Evolutionary conservation across 768 basidiomycete species (phyloP), one percentile per base, ranked within the genome.

Genomic region (Rhizopogon rudus): DNA sequence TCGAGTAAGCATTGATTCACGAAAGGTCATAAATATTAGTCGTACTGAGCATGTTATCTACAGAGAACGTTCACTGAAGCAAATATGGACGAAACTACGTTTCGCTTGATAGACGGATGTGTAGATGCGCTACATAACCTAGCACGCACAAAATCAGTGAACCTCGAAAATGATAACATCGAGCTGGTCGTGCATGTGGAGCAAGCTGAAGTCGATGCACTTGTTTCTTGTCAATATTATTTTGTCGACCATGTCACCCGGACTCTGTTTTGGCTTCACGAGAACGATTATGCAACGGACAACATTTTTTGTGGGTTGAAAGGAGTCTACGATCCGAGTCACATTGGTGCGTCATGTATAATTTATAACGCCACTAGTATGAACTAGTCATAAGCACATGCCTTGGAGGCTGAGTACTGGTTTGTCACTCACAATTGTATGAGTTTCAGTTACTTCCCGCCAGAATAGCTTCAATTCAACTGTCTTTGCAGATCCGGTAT

Each of bases 351-450:
- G 53, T 52, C 9, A 28, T 10, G 37, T n/a, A 2, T 13, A 13
- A 31, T 12, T 29, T n/a, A n/a, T 39, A 8, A 31, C 5, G 2
- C 35, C 1, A n/a, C 25, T 6, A 33, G 17, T 40, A 20, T 33
- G 7, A 42, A 22, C 49, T 16, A 5, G 28, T n/a, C 5, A 33
- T 16, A 31, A 55, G 54, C 37, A 16, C 28, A 55, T 41, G 29
- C 40, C 25, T 8, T 55, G 29, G 39, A 41, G 37, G 29, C 54
- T n/a, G 46, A 55, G 48, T 55, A 51, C 33, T 55, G 54, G 54
- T 55, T 9, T 49, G 33, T 49, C 14, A 16, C 14, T 14, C 14
- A 2, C 14, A 10, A 37, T 49, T 49, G 46, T 49, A 49, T 14
- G 46, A 49, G 17, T 49, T 49, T 35, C 33, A 5, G 8, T 2